Evolutionary conservation across 768 basidiomycete species (phyloP), one percentile per base, ranked within the genome.

Genomic region (Pisolithus albus): DNA sequence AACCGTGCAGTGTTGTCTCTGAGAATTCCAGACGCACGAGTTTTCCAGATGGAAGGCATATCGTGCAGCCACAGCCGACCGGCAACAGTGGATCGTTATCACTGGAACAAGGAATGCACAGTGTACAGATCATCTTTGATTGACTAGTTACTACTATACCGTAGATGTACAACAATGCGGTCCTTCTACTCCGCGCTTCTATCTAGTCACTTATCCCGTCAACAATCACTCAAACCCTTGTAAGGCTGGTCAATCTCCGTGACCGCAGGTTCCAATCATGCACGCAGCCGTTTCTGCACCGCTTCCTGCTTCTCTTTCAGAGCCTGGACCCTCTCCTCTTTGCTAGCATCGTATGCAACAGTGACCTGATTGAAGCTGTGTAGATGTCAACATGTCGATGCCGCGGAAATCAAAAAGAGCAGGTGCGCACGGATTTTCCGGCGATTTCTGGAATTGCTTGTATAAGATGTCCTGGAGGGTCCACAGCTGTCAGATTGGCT

Each of bases 391-490:
- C 16, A 23, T 38, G 28, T 16, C 16, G 23, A 44, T 58, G 50
- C 46, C 51, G 41, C 46, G 23, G 30, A 42, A 37, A 8, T 16
- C 1, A 42, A 19, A 19, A 24, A 38, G 44, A 21, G 4, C 36
- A 18, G 13, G 5, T 5, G 34, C 86, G 63, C 70, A 94, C 92
- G 93, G 89, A 68, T 96, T 96, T 55, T 96, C 93, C 0, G 92
- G 90, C 1, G 89, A 85, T 68, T 96, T 97, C 68, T 96, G 90
- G 82, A 97, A 97, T 67, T 91, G 83, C 70, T 95, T 96, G 80
- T 81, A 86, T 45, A 96, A 71, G 46, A 92, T 70, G 53, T 97
- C 93, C 81, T 92, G 63, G 56, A 49, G 7, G 49, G 32, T 7
- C 19, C 13, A 32, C 37, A 47, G 9, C 24, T 18, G 30, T 57